Conservation (phyloP, 139 green algal species). For the Asterochloris sp. region DNA sequence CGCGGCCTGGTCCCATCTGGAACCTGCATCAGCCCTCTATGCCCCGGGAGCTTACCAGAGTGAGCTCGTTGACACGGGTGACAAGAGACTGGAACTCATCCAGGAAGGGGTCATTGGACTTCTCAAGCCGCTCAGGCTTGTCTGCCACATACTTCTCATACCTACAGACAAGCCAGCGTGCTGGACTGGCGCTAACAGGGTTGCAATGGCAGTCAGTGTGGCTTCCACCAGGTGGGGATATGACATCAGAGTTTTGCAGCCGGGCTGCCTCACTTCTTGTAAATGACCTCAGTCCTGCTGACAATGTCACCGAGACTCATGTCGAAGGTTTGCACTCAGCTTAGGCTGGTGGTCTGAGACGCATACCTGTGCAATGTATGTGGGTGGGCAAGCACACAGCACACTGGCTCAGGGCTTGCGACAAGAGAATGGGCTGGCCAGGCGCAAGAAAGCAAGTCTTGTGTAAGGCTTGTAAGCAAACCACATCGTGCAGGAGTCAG, state of each 20-base stretch:
- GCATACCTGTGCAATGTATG: too few relatives aligned
- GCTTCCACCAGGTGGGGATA: not conserved
- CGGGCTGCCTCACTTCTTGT: constrained; percentile 18
- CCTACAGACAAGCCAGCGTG: constrained; percentile 26
- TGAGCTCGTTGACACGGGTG: constrained; percentile 57
- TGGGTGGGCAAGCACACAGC: too few relatives aligned
- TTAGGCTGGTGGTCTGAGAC: too few relatives aligned
- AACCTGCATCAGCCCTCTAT: not conserved
- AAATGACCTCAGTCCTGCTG: constrained; percentile 14
- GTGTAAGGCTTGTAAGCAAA: too few relatives aligned
- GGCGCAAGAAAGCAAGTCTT: too few relatives aligned
- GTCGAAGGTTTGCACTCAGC: not conserved
- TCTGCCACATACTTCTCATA: constrained; percentile 75
- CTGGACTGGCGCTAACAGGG: not conserved
- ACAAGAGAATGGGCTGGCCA: too few relatives aligned
- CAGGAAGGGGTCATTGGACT: constrained; percentile 60
- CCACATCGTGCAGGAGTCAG: too few relatives aligned
- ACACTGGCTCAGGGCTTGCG: too few relatives aligned
- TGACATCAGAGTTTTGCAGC: not conserved
- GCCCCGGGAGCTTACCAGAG: constrained; percentile 42
- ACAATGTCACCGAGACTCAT: constrained; percentile 29
- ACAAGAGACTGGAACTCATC: constrained; percentile 61
- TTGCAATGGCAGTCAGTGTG: not conserved
- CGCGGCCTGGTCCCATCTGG: not conserved
- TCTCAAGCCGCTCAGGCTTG: constrained; percentile 22